Evolutionary conservation across 306 rosid genomes (phyloP).

Genomic region (Geum urbanum): DNA sequence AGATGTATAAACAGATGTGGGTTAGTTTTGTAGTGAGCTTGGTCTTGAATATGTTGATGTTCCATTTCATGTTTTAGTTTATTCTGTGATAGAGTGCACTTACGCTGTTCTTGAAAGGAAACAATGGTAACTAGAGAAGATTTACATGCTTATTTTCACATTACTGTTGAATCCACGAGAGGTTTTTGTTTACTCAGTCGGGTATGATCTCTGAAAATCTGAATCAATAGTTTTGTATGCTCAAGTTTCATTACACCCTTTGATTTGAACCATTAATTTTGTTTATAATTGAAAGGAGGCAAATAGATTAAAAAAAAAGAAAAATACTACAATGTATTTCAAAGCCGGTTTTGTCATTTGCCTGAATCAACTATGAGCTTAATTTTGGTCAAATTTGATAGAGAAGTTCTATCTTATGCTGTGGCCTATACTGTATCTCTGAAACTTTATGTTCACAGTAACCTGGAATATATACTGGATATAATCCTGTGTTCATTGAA

Average conservation of each 20-base stretch:
- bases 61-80: no score
- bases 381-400: background rate
- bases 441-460: background rate
- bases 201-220: background rate
- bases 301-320: no score
- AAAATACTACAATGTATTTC: no score
- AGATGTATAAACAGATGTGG: no score
- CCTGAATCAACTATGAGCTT: background rate
- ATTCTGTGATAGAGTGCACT: no score
- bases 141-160: background rate
- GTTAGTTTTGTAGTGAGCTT: no score
- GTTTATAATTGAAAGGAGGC: background rate
- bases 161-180: background rate
- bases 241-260: background rate
- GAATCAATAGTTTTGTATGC: background rate
- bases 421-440: background rate
- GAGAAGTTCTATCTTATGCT: background rate
- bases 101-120: background rate
- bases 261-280: no score
- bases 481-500: background rate
- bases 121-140: background rate
- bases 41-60: no score
- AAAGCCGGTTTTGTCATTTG: background rate
- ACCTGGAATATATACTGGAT: background rate
- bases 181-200: background rate